Evolutionary conservation across 495 filamentous ascomycete genomes (phyloP).

Genomic region (Neurospora tetraspora): DNA sequence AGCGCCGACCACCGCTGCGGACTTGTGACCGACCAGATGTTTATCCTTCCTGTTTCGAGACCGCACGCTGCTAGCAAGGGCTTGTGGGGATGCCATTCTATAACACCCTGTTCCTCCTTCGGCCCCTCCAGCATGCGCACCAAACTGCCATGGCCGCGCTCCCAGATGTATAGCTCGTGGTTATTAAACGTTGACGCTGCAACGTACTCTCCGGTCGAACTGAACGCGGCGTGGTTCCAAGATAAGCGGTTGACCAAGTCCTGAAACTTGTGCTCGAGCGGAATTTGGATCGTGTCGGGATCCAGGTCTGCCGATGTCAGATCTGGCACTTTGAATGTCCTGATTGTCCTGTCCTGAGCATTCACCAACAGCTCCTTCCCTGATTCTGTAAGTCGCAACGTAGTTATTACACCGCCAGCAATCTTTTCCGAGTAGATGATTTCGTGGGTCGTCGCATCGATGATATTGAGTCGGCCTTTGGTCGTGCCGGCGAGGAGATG

Average conservation of each 20-base stretch:
- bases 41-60: constrained; percentile 77
- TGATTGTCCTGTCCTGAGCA: constrained; percentile 81
- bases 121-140: constrained; percentile 94
- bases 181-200: constrained; percentile 93
- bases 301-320: constrained; percentile 45
- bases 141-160: constrained; percentile 82
- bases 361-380: constrained; percentile 83
- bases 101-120: constrained; percentile 85
- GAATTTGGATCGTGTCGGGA: constrained; percentile 65
- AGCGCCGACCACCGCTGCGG: constrained; percentile 95
- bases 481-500: constrained; percentile 86
- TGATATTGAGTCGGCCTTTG: constrained; percentile 92
- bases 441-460: constrained; percentile 63
- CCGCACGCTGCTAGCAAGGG: constrained; percentile 84
- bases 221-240: constrained; percentile 95
- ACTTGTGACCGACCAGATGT: constrained; percentile 85
- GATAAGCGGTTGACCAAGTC: constrained; percentile 89
- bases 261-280: constrained; percentile 96
- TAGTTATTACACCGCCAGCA: constrained; percentile 80
- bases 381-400: constrained; percentile 69
- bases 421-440: constrained; percentile 81
- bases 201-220: constrained; percentile 83
- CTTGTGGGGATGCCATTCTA: constrained; percentile 94
- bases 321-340: constrained; percentile 62
- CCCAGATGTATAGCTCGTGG: constrained; percentile 97